phyloP scores from a whole-genome alignment of 768 basidiomycete genomes.

The Amanita muscaria region DNA sequence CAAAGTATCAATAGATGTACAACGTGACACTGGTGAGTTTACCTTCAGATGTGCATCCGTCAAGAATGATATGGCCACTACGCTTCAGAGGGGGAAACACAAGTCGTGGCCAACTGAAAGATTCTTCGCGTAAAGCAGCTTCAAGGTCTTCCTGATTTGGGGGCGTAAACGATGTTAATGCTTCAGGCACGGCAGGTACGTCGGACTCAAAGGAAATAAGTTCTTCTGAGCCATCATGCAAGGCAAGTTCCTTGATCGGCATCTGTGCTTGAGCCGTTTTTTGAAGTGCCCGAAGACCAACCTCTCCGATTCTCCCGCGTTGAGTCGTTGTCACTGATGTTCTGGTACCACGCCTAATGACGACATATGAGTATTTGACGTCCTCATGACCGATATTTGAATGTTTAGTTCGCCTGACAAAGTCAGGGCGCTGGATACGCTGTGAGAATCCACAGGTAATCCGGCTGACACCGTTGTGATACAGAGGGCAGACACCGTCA shows the following conservation, averaged over 20 bases:
- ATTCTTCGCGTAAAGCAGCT: constrained; percentile 56
- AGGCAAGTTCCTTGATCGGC: constrained; percentile 31
- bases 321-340: constrained; percentile 34
- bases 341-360: constrained; percentile 71
- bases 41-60: constrained; percentile 83
- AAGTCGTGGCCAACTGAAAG: constrained; percentile 85
- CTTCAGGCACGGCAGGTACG: background rate
- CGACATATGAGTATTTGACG: constrained; percentile 82
- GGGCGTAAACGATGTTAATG: constrained; percentile 1
- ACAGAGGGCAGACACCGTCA: constrained; percentile 75
- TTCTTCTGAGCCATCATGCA: constrained; percentile 26
- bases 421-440: constrained; percentile 77
- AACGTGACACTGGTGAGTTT: constrained; percentile 41
- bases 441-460: constrained; percentile 81
- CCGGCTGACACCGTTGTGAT: constrained; percentile 40
- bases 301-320: constrained; percentile 44
- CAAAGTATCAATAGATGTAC: too few species aligned
- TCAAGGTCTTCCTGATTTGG: constrained; percentile 31
- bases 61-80: constrained; percentile 86
- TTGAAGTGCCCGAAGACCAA: constrained; percentile 37
- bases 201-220: constrained; percentile 3
- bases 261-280: constrained; percentile 22
- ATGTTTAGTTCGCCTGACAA: constrained; percentile 84
- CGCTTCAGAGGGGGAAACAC: constrained; percentile 89
- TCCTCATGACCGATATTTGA: constrained; percentile 80